A percentile compares a stretch with the other conserved stretches of the same genome.
phyloP scores from a whole-genome alignment of 768 basidiomycete species.

The Cubamyces lactineus region DNA sequence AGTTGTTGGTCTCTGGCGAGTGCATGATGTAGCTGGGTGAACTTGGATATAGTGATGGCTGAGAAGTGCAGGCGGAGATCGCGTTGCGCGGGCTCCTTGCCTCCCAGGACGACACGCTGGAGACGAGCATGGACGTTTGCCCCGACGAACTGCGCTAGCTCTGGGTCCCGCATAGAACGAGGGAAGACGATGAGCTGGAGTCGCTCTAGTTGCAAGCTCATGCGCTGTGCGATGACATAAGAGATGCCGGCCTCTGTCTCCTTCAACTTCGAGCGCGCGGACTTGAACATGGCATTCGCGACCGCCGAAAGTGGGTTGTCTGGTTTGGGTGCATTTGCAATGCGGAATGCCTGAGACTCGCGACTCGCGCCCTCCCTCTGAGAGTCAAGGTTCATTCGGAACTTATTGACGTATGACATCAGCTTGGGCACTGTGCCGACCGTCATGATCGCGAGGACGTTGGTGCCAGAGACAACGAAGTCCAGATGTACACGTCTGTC shows the following conservation, averaged over 20 bases:
- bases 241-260: slow-evolving; percentile 64
- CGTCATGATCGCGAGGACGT: slow-evolving; percentile 67
- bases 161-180: slow-evolving; percentile 75
- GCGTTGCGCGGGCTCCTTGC: slow-evolving; percentile 54
- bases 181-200: slow-evolving; percentile 79
- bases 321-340: slow-evolving; percentile 70
- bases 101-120: slow-evolving; percentile 60
- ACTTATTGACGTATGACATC: slow-evolving; percentile 72
- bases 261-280: slow-evolving; percentile 70
- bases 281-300: slow-evolving; percentile 82
- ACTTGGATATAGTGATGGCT: slow-evolving; percentile 75
- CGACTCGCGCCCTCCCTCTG: slow-evolving; percentile 78
- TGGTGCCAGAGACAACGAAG: slow-evolving; percentile 75
- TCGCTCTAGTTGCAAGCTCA: slow-evolving; percentile 67
- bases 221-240: slow-evolving; percentile 69
- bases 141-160: slow-evolving; percentile 76
- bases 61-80: slow-evolving; percentile 74
- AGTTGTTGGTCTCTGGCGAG: slow-evolving; percentile 42
- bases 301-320: slow-evolving; percentile 83
- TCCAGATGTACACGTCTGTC: slow-evolving; percentile 66
- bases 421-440: slow-evolving; percentile 80
- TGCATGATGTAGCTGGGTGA: slow-evolving; percentile 61
- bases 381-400: slow-evolving; percentile 69
- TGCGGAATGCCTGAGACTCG: slow-evolving; percentile 78
- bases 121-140: slow-evolving; percentile 70